Base-by-base conservation (phyloP, 2,329 filamentous ascomycete species). In the Talaromyces sp. region DNA sequence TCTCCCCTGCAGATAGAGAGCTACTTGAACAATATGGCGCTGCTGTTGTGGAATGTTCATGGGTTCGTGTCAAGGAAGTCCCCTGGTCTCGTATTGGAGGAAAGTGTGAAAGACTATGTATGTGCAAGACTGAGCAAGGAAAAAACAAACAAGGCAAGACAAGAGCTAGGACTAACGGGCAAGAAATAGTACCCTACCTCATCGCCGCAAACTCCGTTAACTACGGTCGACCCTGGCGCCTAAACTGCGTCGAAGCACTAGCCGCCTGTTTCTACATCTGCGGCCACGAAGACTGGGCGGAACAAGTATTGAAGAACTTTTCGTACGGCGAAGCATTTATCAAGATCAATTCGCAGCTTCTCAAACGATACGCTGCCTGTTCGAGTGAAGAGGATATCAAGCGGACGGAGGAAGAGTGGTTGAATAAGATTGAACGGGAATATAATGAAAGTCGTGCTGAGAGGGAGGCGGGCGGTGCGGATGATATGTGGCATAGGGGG, bases 151-250 rank as follows among this genome's bases (percentile, higher is more conserved):
- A 45, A 5, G 10, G 33, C 8, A 11, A 21, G 17, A 19, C 37
- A 40, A 21, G 17, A 17, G 25, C 37, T 21, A 40, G 17, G 37
- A 21, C 37, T 46, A 31, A 46, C 21, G 10, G 5, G 9, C 21
- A 9, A 13, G 2, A 46, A 37, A n/a, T 56, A 77, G 77, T 99
- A 58, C 94, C 94, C 0, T 99, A 99, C 73, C 85, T 99, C 7
- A 92, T 99, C 52, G 94, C 94, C 5, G 94, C 94, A 50, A 99
- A 99, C 72, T 88, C 89, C 1, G 94, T 97, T 69, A 99, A 99
- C 77, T 99, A 99, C 75, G 94, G 94, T 61, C 89, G 90, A 69
- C 94, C 94, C 5, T 97, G 92, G 89, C 82, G 92, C 56, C 74
- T 99, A 62, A 99, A 99, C 74, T 99, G 94, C 67, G 94, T 91